A percentile compares a stretch with the other conserved stretches of the same genome.
These are phyloP conservation scores for Phytopythium helicoides DNA, from an alignment of 352 stramenopile species.

Conservation along the genomic window DNA sequence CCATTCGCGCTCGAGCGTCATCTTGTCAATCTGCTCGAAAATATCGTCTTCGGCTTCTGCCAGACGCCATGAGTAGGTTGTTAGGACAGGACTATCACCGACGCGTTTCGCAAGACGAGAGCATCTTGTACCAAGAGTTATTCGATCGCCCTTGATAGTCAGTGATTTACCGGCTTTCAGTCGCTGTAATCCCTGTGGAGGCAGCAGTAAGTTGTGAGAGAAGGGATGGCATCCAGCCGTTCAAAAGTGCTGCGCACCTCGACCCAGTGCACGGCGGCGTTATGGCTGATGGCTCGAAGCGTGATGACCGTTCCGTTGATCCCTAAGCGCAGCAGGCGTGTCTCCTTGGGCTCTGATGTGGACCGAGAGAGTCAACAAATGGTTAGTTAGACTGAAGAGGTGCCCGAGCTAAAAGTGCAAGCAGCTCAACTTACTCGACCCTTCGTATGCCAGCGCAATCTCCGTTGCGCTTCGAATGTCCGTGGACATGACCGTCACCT, in stretches of 20 bases:
- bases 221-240: background rate
- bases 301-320: conserved; percentile 70
- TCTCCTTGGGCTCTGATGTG: conserved; percentile 22
- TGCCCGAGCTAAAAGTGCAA: no score
- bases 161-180: conserved; percentile 47
- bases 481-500: conserved; percentile 70
- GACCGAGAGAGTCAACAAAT: no score
- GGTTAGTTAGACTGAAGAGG: no score
- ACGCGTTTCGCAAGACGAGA: background rate
- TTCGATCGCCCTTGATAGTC: conserved; percentile 37
- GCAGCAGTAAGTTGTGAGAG: conserved; percentile 7
- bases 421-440: conserved; percentile 10
- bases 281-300: conserved; percentile 62
- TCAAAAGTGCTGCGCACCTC: conserved; percentile 27
- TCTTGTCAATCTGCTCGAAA: conserved; percentile 68
- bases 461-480: conserved; percentile 62
- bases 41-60: conserved; percentile 76
- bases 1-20: conserved; percentile 57
- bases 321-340: conserved; percentile 46
- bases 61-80: no score
- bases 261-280: conserved; percentile 66
- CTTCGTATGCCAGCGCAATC: conserved; percentile 43
- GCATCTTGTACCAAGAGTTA: conserved; percentile 34
- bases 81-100: no score
- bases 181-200: conserved; percentile 38